Evolutionary conservation across 768 basidiomycete genomes (phyloP).

Genomic region (Trametes sanguinea): DNA sequence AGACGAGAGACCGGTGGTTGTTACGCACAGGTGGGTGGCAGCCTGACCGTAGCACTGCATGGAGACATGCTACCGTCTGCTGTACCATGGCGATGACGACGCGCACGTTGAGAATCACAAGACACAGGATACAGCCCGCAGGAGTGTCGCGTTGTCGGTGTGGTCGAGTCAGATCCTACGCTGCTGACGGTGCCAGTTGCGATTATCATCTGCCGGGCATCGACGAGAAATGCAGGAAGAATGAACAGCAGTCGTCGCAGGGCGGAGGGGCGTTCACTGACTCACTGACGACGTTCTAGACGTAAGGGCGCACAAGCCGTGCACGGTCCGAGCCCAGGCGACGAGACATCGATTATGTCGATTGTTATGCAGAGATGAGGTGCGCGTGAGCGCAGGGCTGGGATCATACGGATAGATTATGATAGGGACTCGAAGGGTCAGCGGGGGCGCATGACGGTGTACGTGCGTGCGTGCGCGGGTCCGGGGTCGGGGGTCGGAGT

Average conservation of each 20-base stretch:
- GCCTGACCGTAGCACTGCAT: not conserved
- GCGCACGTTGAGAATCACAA: not conserved
- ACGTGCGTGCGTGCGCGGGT: not conserved
- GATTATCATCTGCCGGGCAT: not conserved
- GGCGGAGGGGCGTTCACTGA: no score
- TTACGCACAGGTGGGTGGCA: not conserved
- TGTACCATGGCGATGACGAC: not conserved
- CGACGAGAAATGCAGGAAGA: not conserved
- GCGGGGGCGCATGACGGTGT: not conserved
- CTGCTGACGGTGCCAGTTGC: not conserved
- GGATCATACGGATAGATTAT: no score
- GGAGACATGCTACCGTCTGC: not conserved
- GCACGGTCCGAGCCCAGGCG: not conserved
- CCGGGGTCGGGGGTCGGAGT: not conserved
- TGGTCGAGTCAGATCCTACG: constrained; percentile 3
- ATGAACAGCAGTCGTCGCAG: not conserved
- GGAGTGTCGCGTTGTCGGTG: not conserved
- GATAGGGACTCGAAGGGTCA: not conserved
- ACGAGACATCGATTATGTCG: not conserved
- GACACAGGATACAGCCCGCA: not conserved
- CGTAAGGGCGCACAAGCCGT: no score
- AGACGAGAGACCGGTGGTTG: not conserved
- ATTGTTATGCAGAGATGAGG: not conserved
- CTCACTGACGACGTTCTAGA: no score
- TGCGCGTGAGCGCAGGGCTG: not conserved